Evolutionary conservation across 441 rosid genomes (phyloP), one percentile per base, ranked within the genome.

Genomic region (Populus hybrid): DNA sequence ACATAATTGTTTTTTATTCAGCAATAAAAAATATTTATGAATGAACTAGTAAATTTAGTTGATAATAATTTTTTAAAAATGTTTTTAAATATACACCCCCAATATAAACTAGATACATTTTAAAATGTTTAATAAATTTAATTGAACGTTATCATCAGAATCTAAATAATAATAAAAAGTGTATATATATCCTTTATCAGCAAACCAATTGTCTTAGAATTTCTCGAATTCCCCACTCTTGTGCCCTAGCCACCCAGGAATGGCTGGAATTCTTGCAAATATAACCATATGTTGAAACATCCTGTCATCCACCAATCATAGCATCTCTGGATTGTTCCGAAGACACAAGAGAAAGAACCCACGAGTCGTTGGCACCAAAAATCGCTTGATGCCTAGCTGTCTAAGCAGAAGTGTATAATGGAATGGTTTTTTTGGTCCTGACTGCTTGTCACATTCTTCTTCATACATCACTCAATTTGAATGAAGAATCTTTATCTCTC

Each of bases 371-470:
- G 19, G 57, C 18, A 50, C 59, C 59, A 46, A 46, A 46, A 46
- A 14, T 46, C 0, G 18, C 57, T 46, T 46, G 57, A 14, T 46
- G 57, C 19, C 7, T 5, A 14, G 19, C 57, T 46, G 57, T 46
- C 57, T 46, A 38, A 38, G 46, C 46, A 9, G 46, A 38, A 38
- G 2, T 9, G 46, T 38, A 9, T 38, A 38, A 38, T 38, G 46
- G 46, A 38, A 38, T 40, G 46, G 46, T 40, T 40, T 50, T 50
- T 50, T 16, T 1, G 59, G 59, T 53, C 61, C 21, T 6, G 80
- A 64, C 70, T 66, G 70, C 83, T 32, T 59, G 70, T 30, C 75
- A 16, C 71, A 42, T 63, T 81, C 79, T 61, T 76, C 85, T 50
- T 75, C 85, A 74, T 75, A 50, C 7, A 50, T 16, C 59, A 16